Evolutionary conservation across 1,284 basidiomycete species (phyloP).

Genomic region (Chondrostereum purpureum): DNA sequence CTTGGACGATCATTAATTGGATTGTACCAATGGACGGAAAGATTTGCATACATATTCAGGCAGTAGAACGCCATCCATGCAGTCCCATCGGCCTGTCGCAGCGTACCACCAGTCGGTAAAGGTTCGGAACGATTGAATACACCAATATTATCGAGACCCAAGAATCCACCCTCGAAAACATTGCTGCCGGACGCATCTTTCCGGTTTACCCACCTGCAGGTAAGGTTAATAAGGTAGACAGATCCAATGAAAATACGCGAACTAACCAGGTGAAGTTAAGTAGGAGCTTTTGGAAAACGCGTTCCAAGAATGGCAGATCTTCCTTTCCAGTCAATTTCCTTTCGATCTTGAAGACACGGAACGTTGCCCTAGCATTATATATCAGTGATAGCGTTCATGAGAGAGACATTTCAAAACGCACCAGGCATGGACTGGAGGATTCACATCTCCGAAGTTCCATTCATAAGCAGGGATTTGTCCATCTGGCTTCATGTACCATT

Average conservation of each 20-base stretch:
- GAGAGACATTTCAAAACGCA: constrained; percentile 27
- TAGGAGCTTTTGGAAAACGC: constrained; percentile 96
- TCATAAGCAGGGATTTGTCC: constrained; percentile 98
- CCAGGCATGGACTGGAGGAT: constrained; percentile 98
- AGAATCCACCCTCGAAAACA: constrained; percentile 97
- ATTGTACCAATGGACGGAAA: too few relatives aligned
- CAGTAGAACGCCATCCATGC: constrained; percentile 99
- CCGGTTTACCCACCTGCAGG: constrained; percentile 89
- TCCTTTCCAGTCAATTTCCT: constrained; percentile 89
- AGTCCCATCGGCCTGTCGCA: constrained; percentile 96
- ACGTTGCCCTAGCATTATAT: constrained; percentile 67
- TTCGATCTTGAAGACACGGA: constrained; percentile 97
- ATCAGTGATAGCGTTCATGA: not conserved
- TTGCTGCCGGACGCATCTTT: constrained; percentile 94
- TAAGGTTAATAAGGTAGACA: constrained; percentile 7
- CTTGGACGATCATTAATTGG: constrained; percentile 31
- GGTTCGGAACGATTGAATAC: constrained; percentile 98
- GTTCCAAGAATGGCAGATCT: constrained; percentile 89
- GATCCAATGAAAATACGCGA: not conserved
- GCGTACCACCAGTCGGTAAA: constrained; percentile 83
- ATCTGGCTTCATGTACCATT: constrained; percentile 99
- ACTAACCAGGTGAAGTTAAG: constrained; percentile 92
- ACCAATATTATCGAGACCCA: constrained; percentile 97
- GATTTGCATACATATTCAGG: constrained; percentile 76
- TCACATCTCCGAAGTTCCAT: constrained; percentile 98